Conservation (phyloP, 768 basidiomycete genomes). For the Kondoa malvinella region DNA sequence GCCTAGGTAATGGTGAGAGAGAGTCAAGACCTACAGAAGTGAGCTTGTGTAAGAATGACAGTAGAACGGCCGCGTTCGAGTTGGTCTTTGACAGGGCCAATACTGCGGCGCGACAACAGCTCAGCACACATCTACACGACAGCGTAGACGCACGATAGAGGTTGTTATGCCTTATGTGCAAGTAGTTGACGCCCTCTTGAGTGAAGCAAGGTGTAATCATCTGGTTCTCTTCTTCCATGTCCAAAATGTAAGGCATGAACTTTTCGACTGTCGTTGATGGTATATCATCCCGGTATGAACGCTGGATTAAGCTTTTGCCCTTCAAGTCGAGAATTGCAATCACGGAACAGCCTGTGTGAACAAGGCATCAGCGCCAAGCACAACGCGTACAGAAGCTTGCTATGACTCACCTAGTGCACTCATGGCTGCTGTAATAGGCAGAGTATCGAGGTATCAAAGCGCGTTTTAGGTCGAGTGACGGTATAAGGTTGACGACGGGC, state of each 20-base stretch:
- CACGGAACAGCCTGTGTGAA: conserved; percentile 34
- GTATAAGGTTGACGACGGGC: too few species aligned
- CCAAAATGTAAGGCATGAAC: conserved; percentile 79
- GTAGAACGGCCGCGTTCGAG: conserved; percentile 84
- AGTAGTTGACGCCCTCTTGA: conserved; percentile 85
- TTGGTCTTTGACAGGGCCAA: conserved; percentile 91
- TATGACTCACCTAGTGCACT: not conserved
- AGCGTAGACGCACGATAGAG: conserved; percentile 57
- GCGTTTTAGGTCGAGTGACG: too few species aligned
- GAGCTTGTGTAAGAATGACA: conserved; percentile 87
- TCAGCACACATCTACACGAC: conserved; percentile 3
- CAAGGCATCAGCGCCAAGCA: not conserved
- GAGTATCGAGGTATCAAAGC: not conserved
- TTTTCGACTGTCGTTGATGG: conserved; percentile 73
- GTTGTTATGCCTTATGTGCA: conserved; percentile 97
- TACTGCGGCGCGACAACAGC: conserved; percentile 39
- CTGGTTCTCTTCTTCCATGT: conserved; percentile 92
- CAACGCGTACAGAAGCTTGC: not conserved
- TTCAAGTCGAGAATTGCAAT: conserved; percentile 96
- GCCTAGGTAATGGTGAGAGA: not conserved
- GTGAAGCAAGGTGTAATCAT: conserved; percentile 95
- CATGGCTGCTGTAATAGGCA: not conserved
- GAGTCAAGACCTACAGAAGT: conserved; percentile 35
- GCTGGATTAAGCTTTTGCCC: conserved; percentile 44
- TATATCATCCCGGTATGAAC: conserved; percentile 63